Evolutionary conservation across 768 basidiomycete genomes (phyloP), one percentile per base, ranked within the genome.

Genomic region (Neoboletus subvelutipes): DNA sequence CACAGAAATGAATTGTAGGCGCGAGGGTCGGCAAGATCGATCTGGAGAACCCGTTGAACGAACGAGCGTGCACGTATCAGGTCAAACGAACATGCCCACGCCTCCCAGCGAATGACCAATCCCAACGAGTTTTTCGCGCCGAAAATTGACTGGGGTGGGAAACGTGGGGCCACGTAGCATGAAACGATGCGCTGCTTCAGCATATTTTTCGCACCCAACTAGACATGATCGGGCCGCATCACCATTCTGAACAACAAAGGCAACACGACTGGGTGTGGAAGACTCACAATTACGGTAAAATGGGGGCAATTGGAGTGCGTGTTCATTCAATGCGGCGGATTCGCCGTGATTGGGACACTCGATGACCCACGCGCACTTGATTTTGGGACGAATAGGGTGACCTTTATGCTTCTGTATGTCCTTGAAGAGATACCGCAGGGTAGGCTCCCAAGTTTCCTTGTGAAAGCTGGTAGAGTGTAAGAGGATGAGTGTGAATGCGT

Each of bases 271-370:
- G 20, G 47, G 34, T 47, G 13, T 37, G 20, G 43, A 6, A 11
- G 48, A 58, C 80, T 60, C 63, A 84, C 82, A 85, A 47, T 73
- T 72, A 45, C 74, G 75, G 46, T 75, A 73, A 65, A 76, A 82
- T 33, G 77, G 78, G 7, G 76, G 74, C 7, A 65, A 64, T 41
- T 73, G 75, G 52, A 87, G 71, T 1, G 75, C 66, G n/a, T 64
- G 60, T 45, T 78, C 76, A 66, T 88, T 89, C 60, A 85, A 63
- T 50, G 67, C 54, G 0, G 79, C 83, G 7, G 86, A 80, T 62
- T 81, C 81, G 13, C 87, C 87, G 65, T 89, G 87, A 63, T 89
- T 89, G 3, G 87, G 87, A 65, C 86, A 86, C 56, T 89, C 87
- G 59, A 89, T 76, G 37, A 78, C 76, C 85, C 86, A 88, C 20